Evolutionary conservation across 495 filamentous ascomycete species (phyloP), one percentile per base, ranked within the genome.

Genomic region (Aspergillus indologenus): DNA sequence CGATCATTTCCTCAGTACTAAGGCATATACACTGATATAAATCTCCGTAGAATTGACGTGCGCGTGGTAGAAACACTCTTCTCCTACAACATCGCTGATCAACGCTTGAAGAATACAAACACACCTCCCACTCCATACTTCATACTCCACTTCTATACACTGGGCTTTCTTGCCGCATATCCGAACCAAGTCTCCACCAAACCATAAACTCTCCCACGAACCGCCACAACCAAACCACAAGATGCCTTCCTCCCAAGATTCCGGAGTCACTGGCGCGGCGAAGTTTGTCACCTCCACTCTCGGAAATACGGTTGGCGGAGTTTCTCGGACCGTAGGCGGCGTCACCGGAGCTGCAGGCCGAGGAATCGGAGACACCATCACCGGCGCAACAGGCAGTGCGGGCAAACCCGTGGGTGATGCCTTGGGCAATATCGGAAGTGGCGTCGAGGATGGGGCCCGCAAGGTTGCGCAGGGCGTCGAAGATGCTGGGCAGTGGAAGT

Each of bases 391-490:
- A 1, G 88, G 87, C 1, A 85, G 79, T 29, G 67, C 82, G 18
- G 88, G 87, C 23, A 80, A 81, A 63, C 83, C 86, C 3, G 75
- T 91, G 1, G 87, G 87, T 0, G 82, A 90, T 65, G 87, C 81
- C 0, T 60, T 91, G 45, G 79, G 83, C 12, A 84, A 78, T 65
- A 66, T 85, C 19, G 83, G 81, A 5, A 82, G 77, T 1, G 85
- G 86, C 1, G 62, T 89, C 15, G 83, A 90, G 69, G 72, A 81
- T 53, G 87, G 81, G 3, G 76, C 80, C 19, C 77, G 77, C 18
- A 68, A 65, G 31, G 78, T 88, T 34, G 80, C 83, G 12, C 78
- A 82, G 69, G 86, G 86, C 0, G 79, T 87, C 42, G 86, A 90
- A 75, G 77, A 87, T 67, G 85, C 87, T 24, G 87, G 87, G 3